phyloP scores from a whole-genome alignment of 495 filamentous ascomycete species.

The Penicillium robsamsonii region DNA sequence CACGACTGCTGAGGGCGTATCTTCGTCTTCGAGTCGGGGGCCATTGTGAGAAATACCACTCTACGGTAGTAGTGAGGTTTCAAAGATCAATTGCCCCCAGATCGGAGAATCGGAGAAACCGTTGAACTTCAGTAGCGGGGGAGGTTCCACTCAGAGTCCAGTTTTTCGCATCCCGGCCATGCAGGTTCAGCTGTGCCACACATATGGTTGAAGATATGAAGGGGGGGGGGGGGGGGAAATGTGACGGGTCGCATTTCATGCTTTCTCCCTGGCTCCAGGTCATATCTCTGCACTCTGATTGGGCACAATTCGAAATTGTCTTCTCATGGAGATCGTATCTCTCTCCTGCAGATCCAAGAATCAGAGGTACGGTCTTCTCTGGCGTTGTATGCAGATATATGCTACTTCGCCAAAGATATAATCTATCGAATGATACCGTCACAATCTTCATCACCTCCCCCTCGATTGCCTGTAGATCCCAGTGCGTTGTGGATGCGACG shows the following conservation, averaged over 20 bases:
- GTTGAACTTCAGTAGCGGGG: background rate
- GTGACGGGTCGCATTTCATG: background rate
- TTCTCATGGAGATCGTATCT: background rate
- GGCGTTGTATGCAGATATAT: background rate
- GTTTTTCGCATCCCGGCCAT: constrained; percentile 9
- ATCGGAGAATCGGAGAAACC: background rate
- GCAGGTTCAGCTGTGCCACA: constrained; percentile 4
- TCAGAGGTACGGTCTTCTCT: background rate
- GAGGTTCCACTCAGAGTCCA: constrained; percentile 1
- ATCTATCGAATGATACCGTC: constrained; percentile 22
- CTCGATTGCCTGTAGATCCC: constrained; percentile 13
- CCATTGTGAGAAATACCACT: constrained; percentile 12
- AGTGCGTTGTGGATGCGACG: constrained; percentile 10
- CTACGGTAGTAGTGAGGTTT: background rate
- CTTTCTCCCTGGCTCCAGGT: background rate
- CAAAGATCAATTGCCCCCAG: background rate
- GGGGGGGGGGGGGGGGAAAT: background rate
- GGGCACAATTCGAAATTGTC: background rate
- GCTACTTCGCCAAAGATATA: background rate
- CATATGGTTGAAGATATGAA: background rate
- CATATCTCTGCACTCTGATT: background rate
- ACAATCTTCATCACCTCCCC: constrained; percentile 17
- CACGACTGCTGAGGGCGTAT: constrained; percentile 35
- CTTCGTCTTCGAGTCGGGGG: constrained; percentile 25
- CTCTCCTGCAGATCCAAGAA: background rate